A percentile compares a stretch with the other conserved stretches of the same genome.
phyloP scores from a whole-genome alignment of 2,329 filamentous ascomycete species.

The Fonsecaea nubica region DNA sequence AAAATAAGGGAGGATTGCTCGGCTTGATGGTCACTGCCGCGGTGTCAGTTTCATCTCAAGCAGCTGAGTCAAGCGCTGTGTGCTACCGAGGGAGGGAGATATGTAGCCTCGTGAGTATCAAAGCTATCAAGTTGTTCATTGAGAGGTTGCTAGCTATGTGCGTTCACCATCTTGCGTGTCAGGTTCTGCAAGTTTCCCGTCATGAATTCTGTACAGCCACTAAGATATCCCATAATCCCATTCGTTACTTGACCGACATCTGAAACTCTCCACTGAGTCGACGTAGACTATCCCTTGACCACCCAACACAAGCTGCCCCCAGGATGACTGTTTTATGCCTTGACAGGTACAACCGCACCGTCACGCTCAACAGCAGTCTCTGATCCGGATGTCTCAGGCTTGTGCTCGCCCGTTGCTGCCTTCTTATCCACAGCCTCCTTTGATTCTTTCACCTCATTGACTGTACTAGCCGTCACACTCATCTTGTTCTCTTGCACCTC shows the following conservation, averaged over 20 bases:
- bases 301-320: not conserved
- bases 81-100: not conserved
- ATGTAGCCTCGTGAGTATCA: not conserved
- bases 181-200: not conserved
- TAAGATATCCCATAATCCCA: conserved; percentile 1
- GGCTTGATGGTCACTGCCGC: too few relatives aligned
- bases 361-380: conserved; percentile 7
- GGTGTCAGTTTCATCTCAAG: not conserved
- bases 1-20: too few relatives aligned
- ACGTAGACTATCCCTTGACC: not conserved
- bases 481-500: conserved; percentile 6
- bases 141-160: conserved; percentile 1
- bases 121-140: not conserved
- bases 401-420: not conserved
- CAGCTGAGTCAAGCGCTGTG: not conserved
- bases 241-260: not conserved
- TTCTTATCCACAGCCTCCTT: not conserved
- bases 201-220: conserved; percentile 6
- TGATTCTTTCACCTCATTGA: not conserved
- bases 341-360: not conserved
- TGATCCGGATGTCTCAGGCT: conserved; percentile 4
- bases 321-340: not conserved
- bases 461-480: not conserved
- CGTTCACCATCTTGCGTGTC: not conserved
- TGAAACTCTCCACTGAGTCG: not conserved